Evolutionary conservation across 345 rosid genomes (phyloP), one percentile per base, ranked within the genome.

Genomic region (Linum tenue): DNA sequence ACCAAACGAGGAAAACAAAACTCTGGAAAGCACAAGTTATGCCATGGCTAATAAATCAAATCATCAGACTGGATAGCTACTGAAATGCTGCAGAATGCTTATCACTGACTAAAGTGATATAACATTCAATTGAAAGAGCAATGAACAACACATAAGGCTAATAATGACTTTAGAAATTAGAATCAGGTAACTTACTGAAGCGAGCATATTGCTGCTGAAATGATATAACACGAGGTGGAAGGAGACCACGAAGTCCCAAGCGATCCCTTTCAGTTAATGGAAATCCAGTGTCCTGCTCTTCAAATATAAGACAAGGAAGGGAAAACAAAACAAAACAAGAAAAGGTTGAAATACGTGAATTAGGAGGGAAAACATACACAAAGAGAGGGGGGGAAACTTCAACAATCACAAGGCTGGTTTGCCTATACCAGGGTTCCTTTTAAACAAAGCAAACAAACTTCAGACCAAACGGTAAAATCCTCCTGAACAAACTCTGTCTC

Each of bases 221-320:
- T 51, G 99, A 86, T 44, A 94, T 82, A 39, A 94, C 88, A 43
- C 97, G 96, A 62, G 99, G 97, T 8, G 99, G 99, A 71, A 94
- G 99, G 57, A 94, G 88, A 38, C 97, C 99, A 56, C 99, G 83
- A 9, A 94, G 83, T 17, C 99, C 99, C 43, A 94, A 79, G 65
- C 99, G 83, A 73, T 94, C 97, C 75, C 99, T 88, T 82, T 94
- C 99, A 3, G 97, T 83, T 70, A 78, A 76, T 66, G 99, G 95
- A 81, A 90, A 94, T 17, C 92, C 99, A 61, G 99, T 94, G 67
- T 90, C 99, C 99, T 94, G 83, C 68, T 74, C 67, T 55, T 37
- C 7, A 60, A 64, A 66, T 12, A 22, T 36, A 60, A 5, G 41
- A 48, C 72, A 69, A 16, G 14, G 16, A 69, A n/a, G 38, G 41